Base-by-base conservation (phyloP, 1,284 basidiomycete species). In the Tilletia horrida region DNA sequence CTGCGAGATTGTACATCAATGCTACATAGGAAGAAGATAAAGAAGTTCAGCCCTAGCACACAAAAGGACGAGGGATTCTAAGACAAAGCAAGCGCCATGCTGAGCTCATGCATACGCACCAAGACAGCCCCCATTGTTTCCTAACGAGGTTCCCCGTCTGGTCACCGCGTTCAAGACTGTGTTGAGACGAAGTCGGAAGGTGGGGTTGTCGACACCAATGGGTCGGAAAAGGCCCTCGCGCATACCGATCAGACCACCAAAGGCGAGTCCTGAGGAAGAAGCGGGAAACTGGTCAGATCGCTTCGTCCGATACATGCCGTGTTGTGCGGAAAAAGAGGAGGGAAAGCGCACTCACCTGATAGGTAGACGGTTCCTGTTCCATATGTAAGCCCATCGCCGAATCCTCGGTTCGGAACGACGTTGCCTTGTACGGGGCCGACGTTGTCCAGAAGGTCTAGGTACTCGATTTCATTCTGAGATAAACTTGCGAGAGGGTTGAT, bases 311-410 rank as follows among this genome's bases (percentile, higher is more conserved):
- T 40, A 40, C 11, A 40, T n/a, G n/a, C n/a, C 35, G 35, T 40
- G 35, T 4, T 11, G 11, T 4, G 11, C 35, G 35, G 35, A 11
- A 11, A 40, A 11, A 40, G 35, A 40, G 35, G 35, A 40, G 35
- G 11, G 35, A 40, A 43, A 29, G 55, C 68, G 72, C 62, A 88
- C 92, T 82, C 83, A 94, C 95, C 96, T 81, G 91, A 87, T 66
- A 98, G 89, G 88, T 98, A 98, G 84, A 94, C 97, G 73, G 94
- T 96, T 67, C 96, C 96, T 77, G 95, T 97, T 76, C 96, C 96
- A 84, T 98, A 97, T 87, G 93, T 97, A 70, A 99, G 86, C 84
- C 98, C 96, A 85, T 99, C 96, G 84, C 92, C 92, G 94, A 93
- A 99, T 69, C 96, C 95, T 83, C 96, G 73, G 43, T 72, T 75